Evolutionary conservation across 768 basidiomycete genomes (phyloP), one percentile per base, ranked within the genome.

Genomic region (Rhizopogon vulgaris): DNA sequence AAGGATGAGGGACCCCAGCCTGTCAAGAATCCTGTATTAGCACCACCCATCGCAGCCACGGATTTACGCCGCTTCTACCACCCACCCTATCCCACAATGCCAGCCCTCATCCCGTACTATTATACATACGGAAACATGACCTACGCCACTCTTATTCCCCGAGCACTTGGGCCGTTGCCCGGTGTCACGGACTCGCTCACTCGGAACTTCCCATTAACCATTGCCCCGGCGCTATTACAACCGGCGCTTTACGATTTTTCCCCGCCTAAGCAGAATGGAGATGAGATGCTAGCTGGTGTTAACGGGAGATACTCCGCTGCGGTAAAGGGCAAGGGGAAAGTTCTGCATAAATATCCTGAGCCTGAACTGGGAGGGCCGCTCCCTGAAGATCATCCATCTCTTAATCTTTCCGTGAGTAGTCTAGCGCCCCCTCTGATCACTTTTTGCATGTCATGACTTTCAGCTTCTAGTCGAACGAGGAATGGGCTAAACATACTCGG

Each of bases 401-500:
- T 14, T 14, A 14, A 34, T 4, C 24, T 48, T 32, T 32, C 40
- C n/a, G 41, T 46, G 40, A 47, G 49, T 34, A 14, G 6, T 11
- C 32, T n/a, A 18, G 22, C 9, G 17, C 7, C 28, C 42, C 18
- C 0, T 48, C 24, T 6, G 12, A 9, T 49, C n/a, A 24, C 15
- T 3, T 24, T 22, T 34, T 34, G 15, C 15, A 46, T 46, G 9
- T 46, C 4, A n/a, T 22, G 11, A 22, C 6, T 41, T 32, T 6
- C 10, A 4, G 34, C 28, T 11, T 50, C 6, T 27, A 69, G 65
- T 34, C 56, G 8, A 49, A 43, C 0, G 53, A 47, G 2, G 56
- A 64, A 5, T 67, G 65, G 65, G 58, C 60, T 0, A 11, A 27
- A 10, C 61, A 67, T 28, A 67, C 49, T 18, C 58, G 38, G 47